Percentiles rank a stretch among this genome's conserved stretches.
phyloP scores from a whole-genome alignment of 2,329 filamentous ascomycete species.

The Chaetomiaceae sp. region DNA sequence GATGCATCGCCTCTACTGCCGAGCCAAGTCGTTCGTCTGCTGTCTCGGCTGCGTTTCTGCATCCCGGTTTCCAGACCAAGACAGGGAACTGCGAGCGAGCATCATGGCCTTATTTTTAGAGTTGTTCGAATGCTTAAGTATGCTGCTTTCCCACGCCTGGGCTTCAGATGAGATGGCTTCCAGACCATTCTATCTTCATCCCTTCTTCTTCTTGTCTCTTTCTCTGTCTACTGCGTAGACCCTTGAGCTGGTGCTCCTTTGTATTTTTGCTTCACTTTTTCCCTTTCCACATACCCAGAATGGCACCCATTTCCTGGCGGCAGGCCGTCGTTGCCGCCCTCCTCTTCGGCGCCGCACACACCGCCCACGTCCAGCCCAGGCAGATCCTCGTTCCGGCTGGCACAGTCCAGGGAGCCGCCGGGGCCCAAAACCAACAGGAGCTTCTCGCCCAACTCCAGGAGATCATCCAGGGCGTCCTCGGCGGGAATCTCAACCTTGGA shows the following conservation, averaged over 20 bases:
- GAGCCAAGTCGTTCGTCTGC: background rate
- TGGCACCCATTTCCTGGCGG: conserved; percentile 21
- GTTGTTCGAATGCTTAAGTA: background rate
- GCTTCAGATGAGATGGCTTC: background rate
- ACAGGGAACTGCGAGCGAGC: background rate
- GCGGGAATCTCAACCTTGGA: background rate
- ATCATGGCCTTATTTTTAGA: conserved; percentile 1
- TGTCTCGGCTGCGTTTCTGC: conserved; percentile 10
- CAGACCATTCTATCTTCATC: background rate
- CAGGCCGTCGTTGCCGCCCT: conserved; percentile 21
- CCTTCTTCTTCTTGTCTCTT: conserved; percentile 1
- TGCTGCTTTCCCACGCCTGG: too few species aligned
- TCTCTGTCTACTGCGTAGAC: conserved; percentile 20
- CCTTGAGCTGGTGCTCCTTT: conserved; percentile 1
- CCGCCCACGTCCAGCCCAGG: background rate
- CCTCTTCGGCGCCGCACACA: conserved; percentile 10
- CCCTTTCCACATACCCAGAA: conserved; percentile 1
- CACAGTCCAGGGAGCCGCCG: background rate
- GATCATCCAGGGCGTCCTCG: background rate
- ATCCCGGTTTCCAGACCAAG: background rate
- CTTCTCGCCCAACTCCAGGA: conserved; percentile 2
- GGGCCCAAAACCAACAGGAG: background rate
- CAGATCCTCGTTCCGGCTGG: conserved; percentile 1
- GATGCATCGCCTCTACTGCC: background rate
- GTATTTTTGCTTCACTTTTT: background rate